A percentile compares a stretch with the other conserved stretches of the same genome.
phyloP scores from a whole-genome alignment of 179 eudicot species.

The Pouteria campechiana region DNA sequence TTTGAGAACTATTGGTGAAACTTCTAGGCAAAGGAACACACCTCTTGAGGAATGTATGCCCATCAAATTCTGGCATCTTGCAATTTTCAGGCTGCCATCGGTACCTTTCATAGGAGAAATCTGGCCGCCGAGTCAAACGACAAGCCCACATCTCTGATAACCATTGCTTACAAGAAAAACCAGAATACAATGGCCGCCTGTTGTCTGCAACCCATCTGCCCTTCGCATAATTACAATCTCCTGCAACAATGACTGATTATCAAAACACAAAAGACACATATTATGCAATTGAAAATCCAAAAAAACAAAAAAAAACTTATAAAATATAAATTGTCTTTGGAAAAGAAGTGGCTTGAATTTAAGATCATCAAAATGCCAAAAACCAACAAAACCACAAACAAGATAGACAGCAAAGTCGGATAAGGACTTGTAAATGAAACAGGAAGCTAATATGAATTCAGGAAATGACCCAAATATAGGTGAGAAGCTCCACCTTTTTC shows the following conservation, averaged over 20 bases:
- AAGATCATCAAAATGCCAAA: too few relatives aligned
- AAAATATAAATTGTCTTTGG: not conserved
- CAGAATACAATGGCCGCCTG: conserved; percentile 68
- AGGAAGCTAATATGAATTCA: too few relatives aligned
- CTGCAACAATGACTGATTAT: conserved; percentile 11
- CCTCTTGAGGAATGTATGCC: conserved; percentile 49
- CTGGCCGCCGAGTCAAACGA: conserved; percentile 64
- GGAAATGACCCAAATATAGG: too few relatives aligned
- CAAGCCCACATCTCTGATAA: conserved; percentile 92
- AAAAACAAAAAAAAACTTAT: not conserved
- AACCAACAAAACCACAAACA: too few relatives aligned
- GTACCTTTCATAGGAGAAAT: conserved; percentile 69
- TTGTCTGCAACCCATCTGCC: conserved; percentile 75
- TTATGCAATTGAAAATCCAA: conserved; percentile 1
- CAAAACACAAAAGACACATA: conserved; percentile 1
- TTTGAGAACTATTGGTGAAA: too few relatives aligned
- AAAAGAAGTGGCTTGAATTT: conserved; percentile 1
- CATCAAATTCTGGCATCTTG: conserved; percentile 62
- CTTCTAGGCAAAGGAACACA: conserved; percentile 13
- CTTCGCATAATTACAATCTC: conserved; percentile 76
- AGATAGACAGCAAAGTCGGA: too few relatives aligned
- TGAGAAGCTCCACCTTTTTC: too few relatives aligned
- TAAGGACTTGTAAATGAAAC: too few relatives aligned
- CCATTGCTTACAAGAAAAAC: conserved; percentile 79
- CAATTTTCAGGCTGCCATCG: conserved; percentile 80